phyloP scores from a whole-genome alignment of 805 yeast genomes.

The Candida montana region DNA sequence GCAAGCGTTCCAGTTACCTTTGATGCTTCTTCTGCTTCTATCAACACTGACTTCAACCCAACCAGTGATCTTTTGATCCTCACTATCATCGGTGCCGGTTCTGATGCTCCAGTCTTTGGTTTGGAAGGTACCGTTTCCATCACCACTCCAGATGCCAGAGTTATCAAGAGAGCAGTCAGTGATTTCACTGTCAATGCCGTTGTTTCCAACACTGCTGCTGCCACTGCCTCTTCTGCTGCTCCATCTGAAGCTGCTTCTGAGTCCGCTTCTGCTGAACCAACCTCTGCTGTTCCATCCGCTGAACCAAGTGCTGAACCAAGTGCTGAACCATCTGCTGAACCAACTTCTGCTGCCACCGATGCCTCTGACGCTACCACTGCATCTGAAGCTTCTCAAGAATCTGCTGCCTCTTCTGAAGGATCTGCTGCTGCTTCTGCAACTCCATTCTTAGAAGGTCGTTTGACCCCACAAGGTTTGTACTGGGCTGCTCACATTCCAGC shows the following conservation, averaged over 20 bases:
- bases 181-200: too few relatives aligned
- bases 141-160: background rate
- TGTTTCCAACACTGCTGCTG: background rate
- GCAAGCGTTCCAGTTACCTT: background rate
- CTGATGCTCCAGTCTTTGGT: background rate
- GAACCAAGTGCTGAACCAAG: background rate
- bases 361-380: background rate
- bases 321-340: background rate
- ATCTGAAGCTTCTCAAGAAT: background rate
- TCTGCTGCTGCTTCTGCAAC: conserved; percentile 5
- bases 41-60: background rate
- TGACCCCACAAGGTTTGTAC: background rate
- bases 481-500: conserved; percentile 5
- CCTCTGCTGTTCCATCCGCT: background rate
- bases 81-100: background rate
- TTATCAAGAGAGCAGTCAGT: background rate
- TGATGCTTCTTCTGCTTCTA: background rate
- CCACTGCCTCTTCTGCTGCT: background rate
- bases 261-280: background rate
- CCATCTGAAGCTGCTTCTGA: background rate
- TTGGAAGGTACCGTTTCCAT: background rate
- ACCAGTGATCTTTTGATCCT: background rate
- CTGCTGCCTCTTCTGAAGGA: background rate
- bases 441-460: conserved; percentile 3
- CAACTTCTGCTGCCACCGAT: background rate